Evolutionary conservation across 1,284 basidiomycete genomes (phyloP), one percentile per base, ranked within the genome.

Genomic region (Cutaneotrichosporon sp.): DNA sequence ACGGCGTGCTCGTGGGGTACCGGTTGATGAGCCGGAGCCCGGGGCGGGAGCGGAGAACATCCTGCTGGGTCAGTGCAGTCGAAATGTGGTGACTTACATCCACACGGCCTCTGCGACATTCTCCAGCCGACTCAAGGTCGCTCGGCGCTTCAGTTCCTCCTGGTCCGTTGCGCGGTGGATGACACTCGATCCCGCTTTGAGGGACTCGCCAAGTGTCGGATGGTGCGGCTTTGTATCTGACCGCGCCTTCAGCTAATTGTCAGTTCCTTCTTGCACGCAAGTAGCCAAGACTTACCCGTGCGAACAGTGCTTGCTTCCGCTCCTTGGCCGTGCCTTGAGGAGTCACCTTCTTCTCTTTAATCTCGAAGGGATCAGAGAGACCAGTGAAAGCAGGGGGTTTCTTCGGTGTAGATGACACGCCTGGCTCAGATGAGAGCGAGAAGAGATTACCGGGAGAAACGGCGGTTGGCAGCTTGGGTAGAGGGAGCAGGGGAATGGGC

Each of bases 31-130:
- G 10, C 34, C 52, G 0, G 65, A 52, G 4, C 63, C 64, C 19
- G 66, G 54, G 3, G 63, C 58, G 0, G 69, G 63, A 4, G 62
- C 63, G 6, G 71, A 71, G 59, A 74, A 75, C 55, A 75, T 63
- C 44, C 42, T 44, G 42, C 1, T n/a, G n/a, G 14, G 42, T 44
- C 42, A 44, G 42, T 10, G 7, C 8, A 4, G 25, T 6, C 11
- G 10, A 5, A 4, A 20, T 3, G 5, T 7, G 10, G 22, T 10
- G 16, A 44, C 42, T 31, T 31, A 32, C 75, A 76, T 75, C 71
- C 72, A 76, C 5, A 77, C 72, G 19, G 61, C 68, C 55, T 77
- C 75, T 0, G 76, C 76, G 24, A 77, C 64, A 29, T 65, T 55
- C 46, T 72, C 71, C 19, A 77, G 63, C 8, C 76, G 63, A 55